Conservation (phyloP, 2,329 filamentous ascomycete species). For the Dryadomyces quercivorus region DNA sequence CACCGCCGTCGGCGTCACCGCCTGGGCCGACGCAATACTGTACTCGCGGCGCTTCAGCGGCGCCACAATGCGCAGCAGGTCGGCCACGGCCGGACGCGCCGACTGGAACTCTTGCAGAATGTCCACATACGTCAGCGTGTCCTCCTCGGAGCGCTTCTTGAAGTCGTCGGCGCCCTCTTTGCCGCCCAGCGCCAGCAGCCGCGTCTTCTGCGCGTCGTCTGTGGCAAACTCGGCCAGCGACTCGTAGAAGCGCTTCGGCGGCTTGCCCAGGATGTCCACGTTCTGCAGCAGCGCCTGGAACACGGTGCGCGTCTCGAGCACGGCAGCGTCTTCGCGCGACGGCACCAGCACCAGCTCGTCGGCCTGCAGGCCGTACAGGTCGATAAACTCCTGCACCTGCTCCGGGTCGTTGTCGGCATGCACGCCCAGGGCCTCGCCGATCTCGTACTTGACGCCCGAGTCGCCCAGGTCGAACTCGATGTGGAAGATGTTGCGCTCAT, state of each 20-base stretch:
- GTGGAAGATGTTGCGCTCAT: constrained; percentile 99
- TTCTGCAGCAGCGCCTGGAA: constrained; percentile 89
- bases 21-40: constrained; percentile 96
- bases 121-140: constrained; percentile 84
- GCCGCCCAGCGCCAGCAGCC: constrained; percentile 63
- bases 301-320: constrained; percentile 79
- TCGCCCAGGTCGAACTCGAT: constrained; percentile 94
- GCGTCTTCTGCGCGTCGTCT: constrained; percentile 70
- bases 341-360: constrained; percentile 85
- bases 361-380: constrained; percentile 73
- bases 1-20: constrained; percentile 81
- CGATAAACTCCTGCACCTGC: constrained; percentile 75
- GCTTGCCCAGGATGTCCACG: constrained; percentile 91
- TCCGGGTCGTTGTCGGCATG: constrained; percentile 84
- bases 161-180: constrained; percentile 78
- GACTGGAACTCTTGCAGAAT: constrained; percentile 82
- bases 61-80: constrained; percentile 74
- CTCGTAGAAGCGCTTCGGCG: constrained; percentile 97
- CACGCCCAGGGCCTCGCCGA: constrained; percentile 92
- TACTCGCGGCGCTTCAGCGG: constrained; percentile 97
- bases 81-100: constrained; percentile 77
- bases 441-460: constrained; percentile 89
- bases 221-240: constrained; percentile 73
- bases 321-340: constrained; percentile 60
- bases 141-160: constrained; percentile 82